Base-by-base conservation (phyloP, 2,329 filamentous ascomycete genomes). In the Talaromyces islandicus region DNA sequence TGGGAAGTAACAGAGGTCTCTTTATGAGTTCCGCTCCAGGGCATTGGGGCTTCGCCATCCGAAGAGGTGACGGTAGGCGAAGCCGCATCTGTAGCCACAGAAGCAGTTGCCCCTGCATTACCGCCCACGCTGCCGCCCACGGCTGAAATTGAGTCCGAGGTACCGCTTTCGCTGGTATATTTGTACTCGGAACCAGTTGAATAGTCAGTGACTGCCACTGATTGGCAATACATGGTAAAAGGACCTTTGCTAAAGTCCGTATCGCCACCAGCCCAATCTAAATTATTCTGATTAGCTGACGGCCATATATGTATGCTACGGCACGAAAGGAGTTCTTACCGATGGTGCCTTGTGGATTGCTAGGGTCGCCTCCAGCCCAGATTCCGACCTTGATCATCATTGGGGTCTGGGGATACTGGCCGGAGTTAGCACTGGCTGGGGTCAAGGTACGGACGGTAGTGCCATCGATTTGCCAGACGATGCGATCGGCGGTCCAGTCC, bases 341-440 rank as follows among this genome's bases (percentile, higher is more conserved):
- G 68, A 97, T 91, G 17, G 93, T 97, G 60, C 94, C 94, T 14
- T 82, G 73, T 0, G 87, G 71, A 74, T 97, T 97, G 29, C 81
- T 81, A 0, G 91, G 77, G 74, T 97, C 94, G 67, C 94, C 94
- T 69, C 92, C 94, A 57, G 91, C 87, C 94, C 94, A 99, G 60
- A 89, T 81, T 62, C 94, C 94, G 68, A 97, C 87, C 76, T 93
- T 95, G 77, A 97, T 79, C 76, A 92, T 89, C 91, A 96, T 96
- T 4, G 94, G 94, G 0, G 92, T 92, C 78, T 99, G 94, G 7
- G 94, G 94, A 71, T 95, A 99, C 75, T 96, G 90, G 64, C 71
- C 69, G 43, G 81, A 71, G 63, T 88, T 84, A 62, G 92, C 90
- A 57, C 90, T 86, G 55, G 78, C 80, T 46, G 85, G 84, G 53